A percentile compares a stretch with the other conserved stretches of the same genome.
These are phyloP conservation scores for Vanilla planifolia DNA, from an alignment of 106 monocot species.

Conservation along the genomic window DNA sequence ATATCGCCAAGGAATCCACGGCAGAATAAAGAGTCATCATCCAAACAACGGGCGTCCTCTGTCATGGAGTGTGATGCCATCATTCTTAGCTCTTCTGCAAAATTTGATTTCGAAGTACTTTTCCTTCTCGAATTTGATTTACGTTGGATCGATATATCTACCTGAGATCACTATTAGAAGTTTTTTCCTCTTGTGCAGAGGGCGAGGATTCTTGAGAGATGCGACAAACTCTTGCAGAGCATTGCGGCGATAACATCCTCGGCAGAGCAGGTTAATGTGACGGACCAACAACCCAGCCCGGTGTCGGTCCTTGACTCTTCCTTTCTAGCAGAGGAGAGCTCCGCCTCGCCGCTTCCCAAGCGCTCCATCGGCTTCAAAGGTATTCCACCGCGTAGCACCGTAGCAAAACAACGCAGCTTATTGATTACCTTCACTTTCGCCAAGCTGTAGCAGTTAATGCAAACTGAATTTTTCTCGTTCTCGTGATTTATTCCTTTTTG, in stretches of 20 bases:
- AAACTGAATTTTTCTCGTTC: too few species aligned
- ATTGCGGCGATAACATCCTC: conserved; percentile 60
- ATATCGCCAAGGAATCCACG: conserved; percentile 27
- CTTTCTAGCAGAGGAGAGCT: conserved; percentile 38
- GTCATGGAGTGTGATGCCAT: conserved; percentile 40
- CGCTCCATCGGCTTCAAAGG: conserved; percentile 54
- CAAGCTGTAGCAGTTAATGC: background rate
- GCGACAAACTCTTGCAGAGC: conserved; percentile 81
- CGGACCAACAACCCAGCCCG: conserved; percentile 85
- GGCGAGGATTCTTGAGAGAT: conserved; percentile 54
- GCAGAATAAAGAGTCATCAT: background rate
- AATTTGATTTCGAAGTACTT: conserved; percentile 57
- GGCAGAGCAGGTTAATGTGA: conserved; percentile 23
- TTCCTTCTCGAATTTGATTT: background rate
- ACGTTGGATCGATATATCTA: too few species aligned
- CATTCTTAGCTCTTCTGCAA: conserved; percentile 36
- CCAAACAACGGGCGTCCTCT: conserved; percentile 7
- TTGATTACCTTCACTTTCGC: background rate
- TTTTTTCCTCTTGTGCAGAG: too few species aligned
- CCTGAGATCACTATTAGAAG: too few species aligned
- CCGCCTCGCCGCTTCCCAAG: conserved; percentile 30
- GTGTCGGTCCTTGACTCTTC: conserved; percentile 84
- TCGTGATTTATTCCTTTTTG: too few species aligned
- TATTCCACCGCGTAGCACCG: conserved; percentile 6
- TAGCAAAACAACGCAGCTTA: background rate